Conservation (phyloP, 1,284 basidiomycete genomes). For the Ceratobasidium sp. region DNA sequence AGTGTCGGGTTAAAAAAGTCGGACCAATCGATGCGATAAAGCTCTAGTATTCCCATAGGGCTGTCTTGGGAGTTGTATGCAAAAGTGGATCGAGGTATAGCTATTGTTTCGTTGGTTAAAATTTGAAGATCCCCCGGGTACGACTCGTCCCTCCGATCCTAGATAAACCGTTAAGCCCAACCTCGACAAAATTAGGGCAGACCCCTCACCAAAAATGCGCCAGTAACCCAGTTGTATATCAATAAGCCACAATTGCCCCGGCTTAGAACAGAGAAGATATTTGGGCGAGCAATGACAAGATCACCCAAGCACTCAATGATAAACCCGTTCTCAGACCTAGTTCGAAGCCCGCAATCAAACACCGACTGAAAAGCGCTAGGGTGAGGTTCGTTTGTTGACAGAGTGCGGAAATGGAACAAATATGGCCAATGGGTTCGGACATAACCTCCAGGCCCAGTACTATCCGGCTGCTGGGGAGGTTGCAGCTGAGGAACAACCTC, state of each 20-base stretch:
- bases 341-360: not conserved
- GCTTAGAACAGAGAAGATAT: not conserved
- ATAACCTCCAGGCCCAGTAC: not conserved
- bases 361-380: not conserved
- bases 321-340: not conserved
- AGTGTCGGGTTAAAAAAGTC: not conserved
- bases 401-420: constrained; percentile 19
- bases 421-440: not conserved
- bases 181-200: too few species aligned
- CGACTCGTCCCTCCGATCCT: not conserved
- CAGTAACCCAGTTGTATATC: constrained; percentile 8
- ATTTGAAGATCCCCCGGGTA: not conserved
- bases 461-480: not conserved
- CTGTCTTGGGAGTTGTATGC: constrained; percentile 1
- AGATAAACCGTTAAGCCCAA: not conserved
- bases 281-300: not conserved
- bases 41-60: not conserved
- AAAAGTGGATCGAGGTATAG: not conserved
- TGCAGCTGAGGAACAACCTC: too few species aligned
- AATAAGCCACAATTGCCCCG: not conserved
- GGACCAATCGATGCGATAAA: constrained; percentile 2
- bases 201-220: not conserved
- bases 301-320: not conserved
- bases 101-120: not conserved
- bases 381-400: constrained; percentile 4